Conservation (phyloP, 768 basidiomycete genomes). For the Termitomyces eurrhizus region DNA sequence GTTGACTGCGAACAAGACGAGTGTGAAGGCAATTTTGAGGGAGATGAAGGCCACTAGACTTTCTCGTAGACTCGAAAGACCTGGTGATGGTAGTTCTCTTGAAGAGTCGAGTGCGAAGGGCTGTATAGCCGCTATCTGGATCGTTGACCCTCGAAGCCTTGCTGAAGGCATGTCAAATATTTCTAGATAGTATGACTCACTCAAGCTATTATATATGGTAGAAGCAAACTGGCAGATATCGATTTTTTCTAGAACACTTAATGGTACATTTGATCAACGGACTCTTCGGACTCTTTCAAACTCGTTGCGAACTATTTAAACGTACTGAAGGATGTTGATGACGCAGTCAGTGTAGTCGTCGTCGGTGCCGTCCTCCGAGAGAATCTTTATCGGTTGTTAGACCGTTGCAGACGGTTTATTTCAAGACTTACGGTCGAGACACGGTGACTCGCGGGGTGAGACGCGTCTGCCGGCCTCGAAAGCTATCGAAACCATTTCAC, state of each 20-base stretch:
- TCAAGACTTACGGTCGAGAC: slow-evolving; percentile 9
- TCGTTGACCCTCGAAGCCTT: slow-evolving; percentile 76
- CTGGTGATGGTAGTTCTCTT: slow-evolving; percentile 6
- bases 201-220: neutral
- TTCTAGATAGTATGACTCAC: neutral
- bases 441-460: neutral
- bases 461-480: neutral
- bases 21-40: slow-evolving; percentile 69
- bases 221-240: neutral
- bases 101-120: slow-evolving; percentile 13
- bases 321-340: slow-evolving; percentile 11
- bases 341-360: slow-evolving; percentile 13
- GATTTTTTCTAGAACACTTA: neutral
- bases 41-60: slow-evolving; percentile 49
- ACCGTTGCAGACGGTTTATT: neutral
- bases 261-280: neutral
- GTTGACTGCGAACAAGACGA: slow-evolving; percentile 81
- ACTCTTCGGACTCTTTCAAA: neutral
- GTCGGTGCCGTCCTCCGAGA: slow-evolving; percentile 10
- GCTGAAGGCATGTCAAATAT: slow-evolving; percentile 49
- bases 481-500: neutral
- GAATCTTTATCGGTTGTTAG: slow-evolving; percentile 1
- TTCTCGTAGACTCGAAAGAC: slow-evolving; percentile 28
- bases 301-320: neutral
- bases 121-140: slow-evolving; percentile 47